Base-by-base conservation (phyloP, 208 protist genomes). In the Endotrypanum monterogeii region DNA sequence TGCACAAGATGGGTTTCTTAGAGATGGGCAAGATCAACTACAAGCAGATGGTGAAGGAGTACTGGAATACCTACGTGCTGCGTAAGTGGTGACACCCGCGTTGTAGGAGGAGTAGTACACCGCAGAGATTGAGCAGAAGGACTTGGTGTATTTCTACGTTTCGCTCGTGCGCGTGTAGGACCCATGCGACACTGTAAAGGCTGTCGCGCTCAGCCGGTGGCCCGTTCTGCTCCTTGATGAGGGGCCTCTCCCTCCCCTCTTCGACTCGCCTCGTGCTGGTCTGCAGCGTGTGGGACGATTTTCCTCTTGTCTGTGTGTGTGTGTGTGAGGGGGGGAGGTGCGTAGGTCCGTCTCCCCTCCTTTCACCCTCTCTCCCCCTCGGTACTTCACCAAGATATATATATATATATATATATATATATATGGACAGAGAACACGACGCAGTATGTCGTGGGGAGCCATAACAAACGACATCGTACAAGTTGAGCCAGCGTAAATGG, bases 11-110 rank as follows among this genome's bases (percentile, higher is more conserved):
- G 88, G 89, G 90, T 65, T 95, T 96, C 69, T 52, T 94, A 11
- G 88, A 96, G 58, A 95, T 96, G 92, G 84, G 83, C 0, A 90
- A 89, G 76, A 89, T 95, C 12, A 96, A 96, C 84, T 94, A 91
- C 84, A 91, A 80, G 81, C 89, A 94, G 71, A 93, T 94, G 87
- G 83, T 76, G 71, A 96, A 96, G 83, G 90, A 96, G 84, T 96
- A 95, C 84, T 96, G 88, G 88, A 95, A 94, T 76, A 93, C 86
- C 20, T 96, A 96, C 71, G 77, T 96, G 46, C 85, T 92, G 88
- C 88, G 90, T 25, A 85, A 88, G 61, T 96, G 92, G 92, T 96
- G 83, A 78, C 30, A 39, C 11, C 57, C 6, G 58, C 56, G 16
- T 30, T 37, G 32, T 48, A 11, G 12, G 25, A 48, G 32, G 23